Percentiles rank a stretch among this genome's conserved stretches.
Evolutionary conservation across 2,329 filamentous ascomycete species (phyloP).

Genomic region (Colletotrichum sp.): DNA sequence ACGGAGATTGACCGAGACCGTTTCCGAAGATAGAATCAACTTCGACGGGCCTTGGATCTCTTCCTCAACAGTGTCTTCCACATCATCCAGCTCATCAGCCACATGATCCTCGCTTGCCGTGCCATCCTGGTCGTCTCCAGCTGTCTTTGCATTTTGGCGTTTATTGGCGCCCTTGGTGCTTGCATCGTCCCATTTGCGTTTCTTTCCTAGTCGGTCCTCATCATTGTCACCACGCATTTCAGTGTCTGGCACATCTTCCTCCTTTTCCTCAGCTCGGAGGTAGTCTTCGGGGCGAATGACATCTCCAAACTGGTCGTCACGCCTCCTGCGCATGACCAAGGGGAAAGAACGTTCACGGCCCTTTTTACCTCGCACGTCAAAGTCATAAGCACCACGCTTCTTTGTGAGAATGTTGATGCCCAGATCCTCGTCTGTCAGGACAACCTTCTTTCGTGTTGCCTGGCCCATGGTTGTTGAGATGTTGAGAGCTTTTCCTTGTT

Average conservation of each 20-base stretch:
- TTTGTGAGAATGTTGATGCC: constrained; percentile 91
- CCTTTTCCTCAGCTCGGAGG: constrained; percentile 88
- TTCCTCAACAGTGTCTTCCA: constrained; percentile 57
- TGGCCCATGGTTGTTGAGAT: constrained; percentile 86
- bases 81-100: constrained; percentile 62
- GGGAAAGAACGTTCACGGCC: constrained; percentile 94
- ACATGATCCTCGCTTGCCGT: constrained; percentile 30
- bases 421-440: constrained; percentile 86
- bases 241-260: constrained; percentile 71
- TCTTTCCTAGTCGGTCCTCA: constrained; percentile 79
- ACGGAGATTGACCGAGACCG: constrained; percentile 72
- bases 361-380: constrained; percentile 88
- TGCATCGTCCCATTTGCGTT: constrained; percentile 88
- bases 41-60: constrained; percentile 74
- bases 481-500: constrained; percentile 91
- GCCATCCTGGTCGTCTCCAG: constrained; percentile 51
- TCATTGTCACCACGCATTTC: constrained; percentile 53
- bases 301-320: constrained; percentile 91
- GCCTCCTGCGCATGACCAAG: constrained; percentile 77
- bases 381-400: constrained; percentile 91
- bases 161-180: constrained; percentile 55
- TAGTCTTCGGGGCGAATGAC: constrained; percentile 94
- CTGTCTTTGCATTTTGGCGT: constrained; percentile 56
- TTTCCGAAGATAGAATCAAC: constrained; percentile 67
- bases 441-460: constrained; percentile 83